A percentile compares a stretch with the other conserved stretches of the same genome.
These are phyloP conservation scores for Populus hybrid DNA, from an alignment of 441 rosid genomes.

Conservation along the genomic window DNA sequence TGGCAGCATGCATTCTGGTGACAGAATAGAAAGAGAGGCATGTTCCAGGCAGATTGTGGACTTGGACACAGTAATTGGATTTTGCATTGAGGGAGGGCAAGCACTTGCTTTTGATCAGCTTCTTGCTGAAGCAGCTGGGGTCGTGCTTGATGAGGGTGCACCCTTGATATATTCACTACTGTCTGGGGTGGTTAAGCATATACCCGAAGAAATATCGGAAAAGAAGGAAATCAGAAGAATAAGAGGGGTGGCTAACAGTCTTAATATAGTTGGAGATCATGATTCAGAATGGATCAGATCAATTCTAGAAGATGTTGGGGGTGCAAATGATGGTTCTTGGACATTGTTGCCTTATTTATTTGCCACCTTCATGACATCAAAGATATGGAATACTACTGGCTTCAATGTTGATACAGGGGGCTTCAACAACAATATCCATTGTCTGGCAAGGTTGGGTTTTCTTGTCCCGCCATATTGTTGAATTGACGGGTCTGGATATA, in stretches of 20 bases:
- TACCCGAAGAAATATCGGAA: constrained; percentile 87
- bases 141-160: constrained; percentile 84
- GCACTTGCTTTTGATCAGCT: constrained; percentile 93
- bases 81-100: constrained; percentile 97
- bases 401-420: constrained; percentile 96
- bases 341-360: constrained; percentile 89
- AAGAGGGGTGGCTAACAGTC: constrained; percentile 69
- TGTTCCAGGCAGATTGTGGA: constrained; percentile 82
- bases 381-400: constrained; percentile 84
- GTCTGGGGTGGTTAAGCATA: constrained; percentile 69
- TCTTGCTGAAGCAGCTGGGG: constrained; percentile 92
- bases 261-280: constrained; percentile 64
- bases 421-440: constrained; percentile 92
- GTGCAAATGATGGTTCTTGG: constrained; percentile 96
- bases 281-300: constrained; percentile 95
- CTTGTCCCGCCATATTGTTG: background rate
- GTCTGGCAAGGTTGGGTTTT: constrained; percentile 76
- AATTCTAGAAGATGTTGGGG: constrained; percentile 89
- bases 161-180: constrained; percentile 83
- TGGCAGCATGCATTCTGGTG: constrained; percentile 94
- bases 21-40: constrained; percentile 82
- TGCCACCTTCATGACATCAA: constrained; percentile 87
- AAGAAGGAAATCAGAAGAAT: constrained; percentile 84
- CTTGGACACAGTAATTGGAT: constrained; percentile 89
- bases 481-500: background rate